A percentile compares a stretch with the other conserved stretches of the same genome.
Evolutionary conservation across 116 monocot species (phyloP).

Genomic region (Phalaenopsis hybrid): DNA sequence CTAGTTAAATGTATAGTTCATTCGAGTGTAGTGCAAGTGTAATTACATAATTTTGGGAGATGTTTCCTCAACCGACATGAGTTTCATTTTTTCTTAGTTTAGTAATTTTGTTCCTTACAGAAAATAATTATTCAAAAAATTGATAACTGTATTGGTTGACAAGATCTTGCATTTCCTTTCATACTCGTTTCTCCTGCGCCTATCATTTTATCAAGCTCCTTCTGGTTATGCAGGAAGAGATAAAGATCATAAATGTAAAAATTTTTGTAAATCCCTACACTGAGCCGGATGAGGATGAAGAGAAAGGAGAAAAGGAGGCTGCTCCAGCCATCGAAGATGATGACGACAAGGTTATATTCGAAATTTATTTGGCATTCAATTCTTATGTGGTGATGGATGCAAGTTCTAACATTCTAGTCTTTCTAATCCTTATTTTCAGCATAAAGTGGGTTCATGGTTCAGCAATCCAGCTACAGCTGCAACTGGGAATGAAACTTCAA

Average conservation of each 20-base stretch:
- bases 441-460: conserved; percentile 75
- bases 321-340: conserved; percentile 43
- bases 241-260: conserved; percentile 63
- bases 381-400: neutral
- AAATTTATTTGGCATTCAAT: neutral
- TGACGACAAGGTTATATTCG: conserved; percentile 7
- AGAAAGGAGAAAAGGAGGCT: conserved; percentile 46
- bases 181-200: neutral
- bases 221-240: conserved; percentile 66
- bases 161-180: too few relatives aligned
- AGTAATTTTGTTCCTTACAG: too few relatives aligned
- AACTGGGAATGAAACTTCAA: conserved; percentile 19
- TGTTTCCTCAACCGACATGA: too few relatives aligned
- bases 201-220: neutral
- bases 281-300: conserved; percentile 90
- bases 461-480: conserved; percentile 74
- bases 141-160: too few relatives aligned
- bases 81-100: too few relatives aligned
- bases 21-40: too few relatives aligned
- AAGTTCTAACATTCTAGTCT: neutral
- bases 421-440: conserved; percentile 28
- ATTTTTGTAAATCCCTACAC: conserved; percentile 92
- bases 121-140: too few relatives aligned
- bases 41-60: too few relatives aligned
- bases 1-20: too few relatives aligned